Evolutionary conservation across 2,329 filamentous ascomycete species (phyloP), one percentile per base, ranked within the genome.

Genomic region (Penicillium brasilianum): DNA sequence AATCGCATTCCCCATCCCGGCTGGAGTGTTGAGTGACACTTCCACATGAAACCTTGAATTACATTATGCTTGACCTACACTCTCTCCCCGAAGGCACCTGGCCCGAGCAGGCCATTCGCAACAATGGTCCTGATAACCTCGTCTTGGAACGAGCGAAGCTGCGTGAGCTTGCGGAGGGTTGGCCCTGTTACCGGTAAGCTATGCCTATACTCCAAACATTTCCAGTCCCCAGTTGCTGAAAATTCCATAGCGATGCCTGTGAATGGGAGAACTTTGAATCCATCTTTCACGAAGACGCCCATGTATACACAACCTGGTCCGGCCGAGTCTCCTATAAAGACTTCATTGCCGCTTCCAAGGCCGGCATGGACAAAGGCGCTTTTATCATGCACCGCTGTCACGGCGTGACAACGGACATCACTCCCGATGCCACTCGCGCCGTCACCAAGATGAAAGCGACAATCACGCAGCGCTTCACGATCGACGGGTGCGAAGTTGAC

Each of bases 361-460:
- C 75, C 9, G 83, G 83, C 59, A 84, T 84, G 71, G 74, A 79
- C 25, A 74, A 76, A 10, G 83, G 83, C 18, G 83, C 80, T 54
- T 85, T 84, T 73, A 86, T 86, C 73, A 83, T 84, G 82, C 84
- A 86, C 70, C 83, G 83, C 60, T 73, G 74, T 59, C 78, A 82
- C 46, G 81, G 81, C 8, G 66, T 71, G 1, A 80, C 75, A 0
- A 81, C 75, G 0, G 80, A 83, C 54, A 79, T 83, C 61, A 77
- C 75, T 6, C 57, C 69, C 0, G 72, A 76, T n/a, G 78, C 62
- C 1, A 72, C 59, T 0, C 76, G 79, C 0, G 81, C 80, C 0
- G 78, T 83, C 0, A 82, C 79, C 9, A 83, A 83, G 69, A 78
- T 84, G 76, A 83, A 84, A 63, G 81, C 81, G 0, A 83, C 78